Evolutionary conservation across 306 rosid genomes (phyloP), one percentile per base, ranked within the genome.

Genomic region (Luffa acutangula): DNA sequence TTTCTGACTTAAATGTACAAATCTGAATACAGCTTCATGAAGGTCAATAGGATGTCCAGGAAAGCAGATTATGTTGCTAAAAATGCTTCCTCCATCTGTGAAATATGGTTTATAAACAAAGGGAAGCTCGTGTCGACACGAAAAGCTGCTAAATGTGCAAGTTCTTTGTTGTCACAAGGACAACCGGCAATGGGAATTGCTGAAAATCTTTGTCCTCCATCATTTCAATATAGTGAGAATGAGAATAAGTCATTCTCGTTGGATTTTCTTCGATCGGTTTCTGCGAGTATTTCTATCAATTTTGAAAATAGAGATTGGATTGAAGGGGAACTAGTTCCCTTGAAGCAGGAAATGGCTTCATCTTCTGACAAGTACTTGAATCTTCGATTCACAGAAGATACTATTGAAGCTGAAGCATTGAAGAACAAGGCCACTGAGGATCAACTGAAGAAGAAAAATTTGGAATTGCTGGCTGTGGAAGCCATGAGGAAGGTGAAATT

Each of bases 71-170:
- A 89, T 71, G 76, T 93, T 79, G 92, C 93, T 56, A 91, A 87
- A 81, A 85, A 89, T 80, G 87, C 87, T 82, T 90, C 98, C 3
- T 78, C 79, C 33, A 87, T 79, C 84, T 93, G 97, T 85, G 97
- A 93, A 82, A 85, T 93, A 80, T 91, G 92, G 95, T 91, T 91
- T 88, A 75, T 93, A 80, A 80, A 83, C 86, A 90, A 90, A 82
- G 93, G 93, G 80, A 91, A 83, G 82, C 91, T 81, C 80, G 58
- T 91, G n/a, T 89, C 93, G 91, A 90, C 96, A 25, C 87, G 93
- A 82, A 90, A 90, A 70, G 90, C 95, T 80, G 85, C 93, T 45
- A 91, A 84, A 78, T 81, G 49, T 76, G 82, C 86, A 54, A 81
- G 80, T 82, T 83, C 85, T 78, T 62, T 76, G 42, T 65, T 90